Conservation (phyloP, 139 green algal species). For the Gonium pectorale region DNA sequence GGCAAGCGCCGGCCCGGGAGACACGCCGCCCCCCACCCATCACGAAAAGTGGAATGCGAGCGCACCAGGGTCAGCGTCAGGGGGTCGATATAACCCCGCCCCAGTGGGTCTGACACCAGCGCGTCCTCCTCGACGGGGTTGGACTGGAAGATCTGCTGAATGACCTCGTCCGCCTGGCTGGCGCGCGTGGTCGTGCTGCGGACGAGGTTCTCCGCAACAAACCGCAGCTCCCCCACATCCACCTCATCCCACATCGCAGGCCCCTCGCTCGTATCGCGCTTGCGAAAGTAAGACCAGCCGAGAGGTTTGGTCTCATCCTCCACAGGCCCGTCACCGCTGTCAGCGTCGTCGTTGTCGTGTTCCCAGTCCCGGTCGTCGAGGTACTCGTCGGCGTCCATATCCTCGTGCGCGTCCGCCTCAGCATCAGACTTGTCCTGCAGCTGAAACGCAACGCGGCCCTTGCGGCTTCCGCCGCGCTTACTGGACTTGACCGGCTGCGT, state of each 20-base stretch:
- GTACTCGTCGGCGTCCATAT: neutral
- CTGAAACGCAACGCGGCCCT: constrained; percentile 4
- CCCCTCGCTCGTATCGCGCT: constrained; percentile 16
- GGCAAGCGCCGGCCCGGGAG: too few species aligned
- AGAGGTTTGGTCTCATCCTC: constrained; percentile 39
- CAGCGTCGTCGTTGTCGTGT: neutral
- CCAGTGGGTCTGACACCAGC: constrained; percentile 41
- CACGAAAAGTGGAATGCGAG: too few species aligned
- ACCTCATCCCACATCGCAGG: constrained; percentile 35
- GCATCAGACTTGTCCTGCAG: neutral
- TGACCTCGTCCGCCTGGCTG: constrained; percentile 38
- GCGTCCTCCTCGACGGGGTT: neutral
- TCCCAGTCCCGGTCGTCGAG: neutral
- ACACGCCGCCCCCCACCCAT: too few species aligned
- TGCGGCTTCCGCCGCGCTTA: neutral
- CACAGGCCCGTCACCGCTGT: neutral
- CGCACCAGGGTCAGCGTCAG: constrained; percentile 37
- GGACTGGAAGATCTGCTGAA: constrained; percentile 35
- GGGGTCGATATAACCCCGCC: constrained; percentile 36
- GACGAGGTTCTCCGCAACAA: constrained; percentile 40
- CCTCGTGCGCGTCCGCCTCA: neutral
- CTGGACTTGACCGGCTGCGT: neutral
- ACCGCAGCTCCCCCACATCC: constrained; percentile 31
- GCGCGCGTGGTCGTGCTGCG: constrained; percentile 11
- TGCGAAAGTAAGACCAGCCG: constrained; percentile 39